phyloP scores from a whole-genome alignment of 2,329 filamentous ascomycete species.

The Aquanectria penicillioides region DNA sequence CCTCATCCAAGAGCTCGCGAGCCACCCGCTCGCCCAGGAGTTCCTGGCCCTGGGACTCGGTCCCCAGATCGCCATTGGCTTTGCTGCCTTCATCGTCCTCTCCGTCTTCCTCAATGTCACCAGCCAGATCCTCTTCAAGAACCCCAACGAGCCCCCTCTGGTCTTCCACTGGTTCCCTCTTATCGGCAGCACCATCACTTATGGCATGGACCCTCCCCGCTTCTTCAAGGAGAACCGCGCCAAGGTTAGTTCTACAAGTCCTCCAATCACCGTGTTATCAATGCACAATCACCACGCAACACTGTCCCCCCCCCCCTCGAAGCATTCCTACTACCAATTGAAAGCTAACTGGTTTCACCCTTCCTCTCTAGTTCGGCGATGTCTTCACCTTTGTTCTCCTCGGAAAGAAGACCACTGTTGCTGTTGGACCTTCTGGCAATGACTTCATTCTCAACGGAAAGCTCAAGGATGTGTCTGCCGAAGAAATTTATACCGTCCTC shows the following conservation, averaged over 20 bases:
- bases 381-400: constrained; percentile 90
- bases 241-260: constrained; percentile 67
- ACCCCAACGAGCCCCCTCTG: constrained; percentile 81
- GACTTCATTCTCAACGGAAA: constrained; percentile 94
- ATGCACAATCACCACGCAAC: too few species aligned
- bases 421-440: constrained; percentile 82
- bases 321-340: neutral
- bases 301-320: neutral
- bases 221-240: constrained; percentile 83
- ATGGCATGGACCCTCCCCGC: constrained; percentile 91
- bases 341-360: constrained; percentile 14
- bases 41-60: constrained; percentile 59
- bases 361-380: constrained; percentile 75
- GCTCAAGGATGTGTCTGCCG: constrained; percentile 87
- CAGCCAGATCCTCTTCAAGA: constrained; percentile 82
- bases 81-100: constrained; percentile 58
- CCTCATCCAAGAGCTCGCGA: constrained; percentile 61
- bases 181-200: constrained; percentile 90
- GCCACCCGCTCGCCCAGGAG: constrained; percentile 60
- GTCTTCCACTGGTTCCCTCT: constrained; percentile 86
- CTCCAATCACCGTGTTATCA: neutral
- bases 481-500: constrained; percentile 88
- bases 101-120: constrained; percentile 82
- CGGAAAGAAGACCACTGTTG: constrained; percentile 90
- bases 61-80: constrained; percentile 57